Base-by-base conservation (phyloP, 306 rosid genomes). In the Echinosophora koreensis region DNA sequence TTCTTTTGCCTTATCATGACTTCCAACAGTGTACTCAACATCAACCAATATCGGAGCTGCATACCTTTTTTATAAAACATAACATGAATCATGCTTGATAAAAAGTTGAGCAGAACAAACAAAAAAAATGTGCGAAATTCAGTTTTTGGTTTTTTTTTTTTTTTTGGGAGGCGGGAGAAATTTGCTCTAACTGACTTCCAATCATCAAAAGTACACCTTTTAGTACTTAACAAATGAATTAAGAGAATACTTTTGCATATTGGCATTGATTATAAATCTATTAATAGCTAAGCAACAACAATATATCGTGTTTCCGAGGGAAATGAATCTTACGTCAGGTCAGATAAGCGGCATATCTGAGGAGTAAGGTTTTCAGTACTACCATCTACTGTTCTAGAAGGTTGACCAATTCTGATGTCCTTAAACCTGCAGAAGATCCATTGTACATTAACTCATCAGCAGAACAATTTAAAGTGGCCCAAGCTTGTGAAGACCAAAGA, bases 321-420 rank as follows among this genome's bases (percentile, higher is more conserved):
- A 50, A 66, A 78, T 3, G 57, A 69, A 57, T 51, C 93, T 61
- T 87, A 91, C 95, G 98, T 95, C 49, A 47, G 80, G 65, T 95
- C 98, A 42, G 97, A 83, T 79, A 95, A 82, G 27, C 98, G 92
- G 80, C 98, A 95, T 37, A 78, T 80, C 9, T 90, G 97, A 47
- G 98, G 98, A 22, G 81, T 70, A 74, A 90, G 57, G 2, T 61
- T 58, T 37, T 87, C 95, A 49, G 63, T 27, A 12, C 62, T 52
- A 76, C 91, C 88, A 75, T 92, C 92, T 0, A 78, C 49, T 2
- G 60, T 78, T 15, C 80, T 67, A n/a, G 90, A 87, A 54, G 98
- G 93, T 22, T 77, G 75, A 5, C 87, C 97, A 69, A 95, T 84
- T 84, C 77, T 85, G 14, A 95, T 86, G 75, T 89, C 83, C 16